Evolutionary conservation across 139 green algal genomes (phyloP).

Genomic region (Trebouxia sp.): DNA sequence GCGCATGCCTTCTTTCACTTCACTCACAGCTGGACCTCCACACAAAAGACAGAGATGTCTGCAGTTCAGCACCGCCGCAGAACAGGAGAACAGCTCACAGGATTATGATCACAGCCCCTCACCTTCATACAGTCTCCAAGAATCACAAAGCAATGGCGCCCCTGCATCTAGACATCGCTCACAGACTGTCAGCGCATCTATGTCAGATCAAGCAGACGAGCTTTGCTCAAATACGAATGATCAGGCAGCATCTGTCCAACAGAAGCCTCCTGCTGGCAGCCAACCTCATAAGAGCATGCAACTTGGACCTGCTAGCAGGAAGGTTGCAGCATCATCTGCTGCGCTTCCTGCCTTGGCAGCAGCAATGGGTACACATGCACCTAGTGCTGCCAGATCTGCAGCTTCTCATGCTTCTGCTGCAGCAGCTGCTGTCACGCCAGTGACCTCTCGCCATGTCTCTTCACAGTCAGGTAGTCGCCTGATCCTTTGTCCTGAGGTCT

Average conservation of each 20-base stretch:
- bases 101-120: background rate
- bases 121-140: background rate
- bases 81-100: constrained; percentile 3
- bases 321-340: background rate
- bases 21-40: background rate
- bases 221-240: background rate
- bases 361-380: background rate
- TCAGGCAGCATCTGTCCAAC: background rate
- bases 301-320: background rate
- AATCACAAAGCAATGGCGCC: background rate
- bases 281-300: background rate
- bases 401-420: background rate
- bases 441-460: background rate
- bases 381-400: background rate
- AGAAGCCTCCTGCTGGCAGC: background rate
- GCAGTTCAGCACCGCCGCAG: background rate
- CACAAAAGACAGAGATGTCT: constrained; percentile 4
- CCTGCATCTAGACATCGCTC: background rate
- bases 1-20: constrained; percentile 17
- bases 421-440: constrained; percentile 2
- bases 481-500: too few relatives aligned
- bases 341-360: constrained; percentile 12
- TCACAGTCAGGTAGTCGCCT: constrained; percentile 15
- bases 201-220: background rate
- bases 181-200: background rate